Base-by-base conservation (phyloP, 805 yeast species). In the Yueomyces sp. region DNA sequence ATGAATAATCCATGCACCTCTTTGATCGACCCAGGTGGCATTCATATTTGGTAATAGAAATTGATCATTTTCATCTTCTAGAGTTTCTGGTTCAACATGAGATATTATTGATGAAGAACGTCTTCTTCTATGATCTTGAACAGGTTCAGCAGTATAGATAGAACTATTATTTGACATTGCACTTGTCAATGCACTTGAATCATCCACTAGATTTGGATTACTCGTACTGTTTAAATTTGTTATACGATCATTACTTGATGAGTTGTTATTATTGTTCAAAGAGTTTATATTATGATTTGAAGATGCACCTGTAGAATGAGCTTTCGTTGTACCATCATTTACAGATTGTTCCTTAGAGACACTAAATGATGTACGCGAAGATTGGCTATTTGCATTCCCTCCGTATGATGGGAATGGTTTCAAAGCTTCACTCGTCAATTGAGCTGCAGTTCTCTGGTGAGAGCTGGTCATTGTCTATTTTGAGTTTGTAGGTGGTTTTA, bases 1-100 rank as follows among this genome's bases (percentile, higher is more conserved):
- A 64, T 90, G 98, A 45, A 90, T 81, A 30, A 81, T 69, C 98
- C 98, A 92, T 1, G 97, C 97, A 40, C 95, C 98, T 55, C 90
- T 87, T 55, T 78, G 82, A 60, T 88, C 85, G 32, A 92, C 96
- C 98, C 98, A 90, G 52, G 80, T 80, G 29, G 96, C 96, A 60
- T 92, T 92, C 65, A 87, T 72, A 57, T 92, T 92, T 30, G 95
- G 88, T 52, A 83, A 77, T 42, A 87, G 69, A 43, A 82, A 81
- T 65, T 90, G 97, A 60, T 90, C 98, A 55, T 81, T 85, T 61
- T 81, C 85, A 37, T 88, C 94, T 52, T 90, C 96, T 53, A 85
- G 74, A 19, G 87, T 80, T 59, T 92, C 98, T 19, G 94, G 95
- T 58, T 85, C 92, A 42, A 90, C 83, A 57, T 90, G 96, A 40